These are phyloP conservation scores for Apophysomyces trapeziformis DNA, from an alignment of 371 early-diverging fungal species.

Conservation along the genomic window DNA sequence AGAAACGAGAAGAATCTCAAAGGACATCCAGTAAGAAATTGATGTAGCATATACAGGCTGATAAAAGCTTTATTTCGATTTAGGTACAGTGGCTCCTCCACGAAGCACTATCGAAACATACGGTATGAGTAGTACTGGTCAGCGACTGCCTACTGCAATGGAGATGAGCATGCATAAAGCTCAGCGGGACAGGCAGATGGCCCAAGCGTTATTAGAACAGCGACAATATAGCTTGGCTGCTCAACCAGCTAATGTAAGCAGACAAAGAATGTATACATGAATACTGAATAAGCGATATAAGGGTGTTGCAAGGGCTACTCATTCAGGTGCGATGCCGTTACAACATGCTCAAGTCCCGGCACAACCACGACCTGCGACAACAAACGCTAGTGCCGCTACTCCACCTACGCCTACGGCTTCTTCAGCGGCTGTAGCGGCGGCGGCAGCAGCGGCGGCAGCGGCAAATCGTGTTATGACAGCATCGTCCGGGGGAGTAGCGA, in stretches of 20 bases:
- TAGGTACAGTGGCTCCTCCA: conserved; percentile 38
- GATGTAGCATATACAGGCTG: neutral
- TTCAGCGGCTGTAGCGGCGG: conserved; percentile 31
- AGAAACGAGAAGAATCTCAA: conserved; percentile 51
- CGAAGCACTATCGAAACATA: conserved; percentile 51
- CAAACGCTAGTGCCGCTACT: conserved; percentile 22
- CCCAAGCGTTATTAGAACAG: conserved; percentile 70
- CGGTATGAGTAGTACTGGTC: conserved; percentile 50
- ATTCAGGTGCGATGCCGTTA: conserved; percentile 4
- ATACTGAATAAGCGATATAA: conserved; percentile 15
- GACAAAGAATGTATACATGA: neutral
- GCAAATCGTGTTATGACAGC: conserved; percentile 17
- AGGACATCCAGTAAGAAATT: conserved; percentile 30
- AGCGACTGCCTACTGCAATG: conserved; percentile 66
- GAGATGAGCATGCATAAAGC: conserved; percentile 76
- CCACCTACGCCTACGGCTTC: conserved; percentile 25
- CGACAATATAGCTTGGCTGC: conserved; percentile 61
- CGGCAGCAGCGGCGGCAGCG: conserved; percentile 38
- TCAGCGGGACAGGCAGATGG: conserved; percentile 73
- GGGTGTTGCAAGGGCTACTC: conserved; percentile 20
- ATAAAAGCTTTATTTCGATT: neutral
- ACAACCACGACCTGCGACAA: conserved; percentile 31
- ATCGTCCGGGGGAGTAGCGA: conserved; percentile 10
- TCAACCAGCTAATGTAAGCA: conserved; percentile 42
- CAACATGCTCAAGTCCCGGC: conserved; percentile 26